A percentile compares a stretch with the other conserved stretches of the same genome.
Conservation (phyloP, 2,329 filamentous ascomycete species). For the Sporothrix dimorphospora region DNA sequence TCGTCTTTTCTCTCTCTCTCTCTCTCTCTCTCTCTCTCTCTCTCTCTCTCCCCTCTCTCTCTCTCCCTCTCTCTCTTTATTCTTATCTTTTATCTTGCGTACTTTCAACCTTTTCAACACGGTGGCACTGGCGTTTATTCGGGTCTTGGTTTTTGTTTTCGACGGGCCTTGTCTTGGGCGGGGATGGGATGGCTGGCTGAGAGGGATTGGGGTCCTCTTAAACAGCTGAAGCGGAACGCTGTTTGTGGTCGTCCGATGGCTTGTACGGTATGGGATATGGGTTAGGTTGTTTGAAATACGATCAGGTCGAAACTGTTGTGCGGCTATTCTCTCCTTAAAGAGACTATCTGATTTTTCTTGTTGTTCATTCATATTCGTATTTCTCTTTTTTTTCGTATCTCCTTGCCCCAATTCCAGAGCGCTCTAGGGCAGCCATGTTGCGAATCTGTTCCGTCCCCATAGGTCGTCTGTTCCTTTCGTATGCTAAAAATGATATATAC, state of each 20-base stretch:
- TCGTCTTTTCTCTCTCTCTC: not conserved
- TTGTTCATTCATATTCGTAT: not conserved
- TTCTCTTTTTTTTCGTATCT: not conserved
- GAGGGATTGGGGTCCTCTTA: not conserved
- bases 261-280: not conserved
- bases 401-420: not conserved
- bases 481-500: slow-evolving; percentile 5
- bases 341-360: not conserved
- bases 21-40: not conserved
- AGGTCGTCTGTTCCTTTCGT: no score
- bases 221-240: not conserved
- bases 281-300: not conserved
- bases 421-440: not conserved
- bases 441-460: no score
- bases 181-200: not conserved
- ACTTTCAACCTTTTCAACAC: not conserved
- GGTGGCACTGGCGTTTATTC: slow-evolving; percentile 17
- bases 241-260: not conserved
- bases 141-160: not conserved
- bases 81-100: not conserved
- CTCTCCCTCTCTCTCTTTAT: not conserved
- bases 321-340: not conserved
- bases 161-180: not conserved
- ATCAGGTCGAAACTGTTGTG: not conserved
- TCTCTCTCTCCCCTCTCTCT: not conserved